Evolutionary conservation across 768 basidiomycete genomes (phyloP), one percentile per base, ranked within the genome.

Genomic region (Filobasidium floriforme): DNA sequence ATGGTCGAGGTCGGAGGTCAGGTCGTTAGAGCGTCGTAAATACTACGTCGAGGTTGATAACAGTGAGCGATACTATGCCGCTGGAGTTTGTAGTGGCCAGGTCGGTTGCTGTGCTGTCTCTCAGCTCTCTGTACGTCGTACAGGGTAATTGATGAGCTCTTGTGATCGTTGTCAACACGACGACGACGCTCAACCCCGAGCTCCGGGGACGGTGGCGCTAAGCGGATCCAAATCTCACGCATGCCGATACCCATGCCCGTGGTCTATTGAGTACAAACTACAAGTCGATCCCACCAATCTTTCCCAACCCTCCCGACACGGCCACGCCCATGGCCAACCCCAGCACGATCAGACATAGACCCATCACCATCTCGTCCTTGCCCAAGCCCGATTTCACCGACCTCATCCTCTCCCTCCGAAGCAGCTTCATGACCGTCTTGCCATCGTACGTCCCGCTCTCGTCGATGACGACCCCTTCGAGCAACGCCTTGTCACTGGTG

Each of bases 271-370:
- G 5, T 22, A 49, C 46, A 5, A 6, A 5, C 46, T 49, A 49
- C 46, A 49, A 49, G 22, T 49, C 12, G 22, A 49, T 49, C 46
- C 46, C 46, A 57, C 46, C 46, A 57, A 57, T 5, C 54, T 57
- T 26, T 24, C 24, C 26, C 54, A 57, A 57, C n/a, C 14, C 29
- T 15, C 22, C 54, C 15, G 15, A 18, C 54, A 15, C 54, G 18
- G 26, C 26, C 7, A 57, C 15, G 22, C 54, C 54, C 22, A 57
- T 24, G 5, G 54, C 19, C 54, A 57, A 14, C 26, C 54, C 54
- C 3, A 57, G 18, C 22, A 57, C 54, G 15, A 57, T 15, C 54
- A 57, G 7, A 57, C 54, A 57, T 4, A 24, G 4, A 6, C 22
- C 29, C 7, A 57, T 2, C 15, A 57, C 54, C 22, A 57, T 15